Evolutionary conservation across 2,329 filamentous ascomycete genomes (phyloP).

Genomic region (Balansia obtecta): DNA sequence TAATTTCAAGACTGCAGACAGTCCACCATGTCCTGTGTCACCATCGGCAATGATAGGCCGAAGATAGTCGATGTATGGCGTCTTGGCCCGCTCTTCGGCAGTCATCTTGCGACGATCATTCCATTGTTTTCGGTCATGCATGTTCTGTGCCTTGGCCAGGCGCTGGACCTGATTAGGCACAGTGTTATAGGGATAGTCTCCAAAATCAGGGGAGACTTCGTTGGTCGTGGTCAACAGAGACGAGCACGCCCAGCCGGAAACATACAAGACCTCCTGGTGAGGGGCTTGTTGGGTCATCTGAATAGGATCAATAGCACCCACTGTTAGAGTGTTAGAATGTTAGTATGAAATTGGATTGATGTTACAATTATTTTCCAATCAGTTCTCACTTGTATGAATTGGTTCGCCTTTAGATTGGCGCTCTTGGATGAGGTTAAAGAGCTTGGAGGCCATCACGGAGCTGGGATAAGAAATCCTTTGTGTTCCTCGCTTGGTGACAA

Average conservation of each 20-base stretch:
- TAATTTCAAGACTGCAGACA: slow-evolving; percentile 87
- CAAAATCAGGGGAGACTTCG: slow-evolving; percentile 94
- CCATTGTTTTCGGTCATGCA: slow-evolving; percentile 95
- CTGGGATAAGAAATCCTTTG: slow-evolving; percentile 82
- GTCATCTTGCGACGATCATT: slow-evolving; percentile 70
- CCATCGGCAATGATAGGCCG: slow-evolving; percentile 93
- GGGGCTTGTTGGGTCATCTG: slow-evolving; percentile 98
- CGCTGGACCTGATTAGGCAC: slow-evolving; percentile 97
- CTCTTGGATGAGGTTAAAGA: slow-evolving; percentile 80
- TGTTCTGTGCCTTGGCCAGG: slow-evolving; percentile 87
- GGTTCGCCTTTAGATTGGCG: slow-evolving; percentile 68
- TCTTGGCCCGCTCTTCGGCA: slow-evolving; percentile 56
- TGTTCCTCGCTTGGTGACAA: slow-evolving; percentile 85
- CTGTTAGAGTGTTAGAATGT: slow-evolving; percentile 26
- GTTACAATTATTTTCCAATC: not conserved
- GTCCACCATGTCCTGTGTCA: slow-evolving; percentile 87
- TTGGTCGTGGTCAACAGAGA: slow-evolving; percentile 87
- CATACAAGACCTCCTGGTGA: slow-evolving; percentile 90
- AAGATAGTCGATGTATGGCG: slow-evolving; percentile 83
- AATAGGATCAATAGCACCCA: slow-evolving; percentile 97
- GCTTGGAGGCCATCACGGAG: slow-evolving; percentile 86
- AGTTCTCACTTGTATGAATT: slow-evolving; percentile 70
- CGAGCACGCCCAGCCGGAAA: slow-evolving; percentile 96
- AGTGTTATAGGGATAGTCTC: slow-evolving; percentile 98
- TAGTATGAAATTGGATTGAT: not conserved